Evolutionary conservation across 371 early-diverging fungal genomes (phyloP).

Genomic region (Mucor saturninus): DNA sequence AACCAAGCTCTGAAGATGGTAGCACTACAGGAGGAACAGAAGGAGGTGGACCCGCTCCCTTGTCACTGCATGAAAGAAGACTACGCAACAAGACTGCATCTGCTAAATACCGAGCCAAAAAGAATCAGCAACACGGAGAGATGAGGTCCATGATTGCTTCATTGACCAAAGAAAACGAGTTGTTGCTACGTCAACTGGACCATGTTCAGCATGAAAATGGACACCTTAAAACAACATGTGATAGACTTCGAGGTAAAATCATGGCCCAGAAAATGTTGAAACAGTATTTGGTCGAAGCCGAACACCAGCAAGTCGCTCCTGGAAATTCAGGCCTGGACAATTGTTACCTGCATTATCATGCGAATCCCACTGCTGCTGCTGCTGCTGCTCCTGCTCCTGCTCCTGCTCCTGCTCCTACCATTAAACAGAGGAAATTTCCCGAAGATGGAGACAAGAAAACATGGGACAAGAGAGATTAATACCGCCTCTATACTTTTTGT

Average conservation of each 20-base stretch:
- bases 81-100: constrained; percentile 68
- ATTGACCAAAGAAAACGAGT: constrained; percentile 56
- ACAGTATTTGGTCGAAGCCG: constrained; percentile 24
- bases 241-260: constrained; percentile 58
- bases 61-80: constrained; percentile 59
- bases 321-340: not conserved
- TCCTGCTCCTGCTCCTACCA: not conserved
- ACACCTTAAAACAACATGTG: constrained; percentile 49
- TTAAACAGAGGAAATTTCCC: not conserved
- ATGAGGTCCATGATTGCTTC: constrained; percentile 54
- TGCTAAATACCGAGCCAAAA: constrained; percentile 69
- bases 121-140: constrained; percentile 62
- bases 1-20: not conserved
- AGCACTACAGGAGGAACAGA: too few species aligned
- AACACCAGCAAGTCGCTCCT: not conserved
- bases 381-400: not conserved
- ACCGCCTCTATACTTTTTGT: not conserved
- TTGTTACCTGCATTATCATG: not conserved
- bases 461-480: not conserved
- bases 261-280: constrained; percentile 63
- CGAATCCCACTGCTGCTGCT: not conserved
- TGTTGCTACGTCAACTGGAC: constrained; percentile 54
- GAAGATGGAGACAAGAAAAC: not conserved
- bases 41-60: constrained; percentile 17
- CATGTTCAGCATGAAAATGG: constrained; percentile 55